phyloP scores from a whole-genome alignment of 805 yeast species.

The Danielozyma ontarioensis region DNA sequence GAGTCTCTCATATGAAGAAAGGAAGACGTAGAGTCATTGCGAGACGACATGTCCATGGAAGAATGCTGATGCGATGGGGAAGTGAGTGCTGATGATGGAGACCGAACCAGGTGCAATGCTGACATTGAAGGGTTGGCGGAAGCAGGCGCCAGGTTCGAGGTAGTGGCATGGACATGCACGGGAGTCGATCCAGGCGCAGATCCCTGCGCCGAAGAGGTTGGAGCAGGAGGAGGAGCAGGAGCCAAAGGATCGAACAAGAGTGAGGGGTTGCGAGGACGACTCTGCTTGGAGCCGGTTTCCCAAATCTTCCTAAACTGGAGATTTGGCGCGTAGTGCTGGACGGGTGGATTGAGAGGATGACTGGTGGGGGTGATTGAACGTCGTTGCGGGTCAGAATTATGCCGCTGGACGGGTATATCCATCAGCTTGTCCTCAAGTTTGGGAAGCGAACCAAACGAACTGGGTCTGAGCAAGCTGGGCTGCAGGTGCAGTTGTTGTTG shows the following conservation, averaged over 20 bases:
- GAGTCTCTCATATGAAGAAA: conserved; percentile 2
- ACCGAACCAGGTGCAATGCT: conserved; percentile 1
- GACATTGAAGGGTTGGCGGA: conserved; percentile 3
- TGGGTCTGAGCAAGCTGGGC: background rate
- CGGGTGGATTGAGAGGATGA: conserved; percentile 3
- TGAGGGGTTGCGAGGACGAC: conserved; percentile 42
- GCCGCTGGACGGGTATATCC: conserved; percentile 1
- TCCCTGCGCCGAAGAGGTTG: too few species aligned
- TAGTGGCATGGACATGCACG: conserved; percentile 4
- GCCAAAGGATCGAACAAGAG: conserved; percentile 47
- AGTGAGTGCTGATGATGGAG: conserved; percentile 1
- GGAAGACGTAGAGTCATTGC: background rate
- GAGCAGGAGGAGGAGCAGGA: conserved; percentile 25
- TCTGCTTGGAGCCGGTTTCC: conserved; percentile 12
- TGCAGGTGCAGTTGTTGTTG: background rate
- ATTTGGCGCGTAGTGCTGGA: conserved; percentile 19
- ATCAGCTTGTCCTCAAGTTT: background rate
- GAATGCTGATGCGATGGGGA: too few species aligned
- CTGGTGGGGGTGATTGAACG: conserved; percentile 1
- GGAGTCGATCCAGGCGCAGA: conserved; percentile 2
- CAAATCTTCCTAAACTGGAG: conserved; percentile 34
- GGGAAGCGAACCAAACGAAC: background rate
- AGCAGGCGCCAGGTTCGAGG: conserved; percentile 4
- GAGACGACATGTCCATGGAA: too few species aligned
- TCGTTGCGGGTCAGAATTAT: background rate